Conservation (phyloP, 208 protist genomes). For the Leptomonas pyrrhocoris region DNA sequence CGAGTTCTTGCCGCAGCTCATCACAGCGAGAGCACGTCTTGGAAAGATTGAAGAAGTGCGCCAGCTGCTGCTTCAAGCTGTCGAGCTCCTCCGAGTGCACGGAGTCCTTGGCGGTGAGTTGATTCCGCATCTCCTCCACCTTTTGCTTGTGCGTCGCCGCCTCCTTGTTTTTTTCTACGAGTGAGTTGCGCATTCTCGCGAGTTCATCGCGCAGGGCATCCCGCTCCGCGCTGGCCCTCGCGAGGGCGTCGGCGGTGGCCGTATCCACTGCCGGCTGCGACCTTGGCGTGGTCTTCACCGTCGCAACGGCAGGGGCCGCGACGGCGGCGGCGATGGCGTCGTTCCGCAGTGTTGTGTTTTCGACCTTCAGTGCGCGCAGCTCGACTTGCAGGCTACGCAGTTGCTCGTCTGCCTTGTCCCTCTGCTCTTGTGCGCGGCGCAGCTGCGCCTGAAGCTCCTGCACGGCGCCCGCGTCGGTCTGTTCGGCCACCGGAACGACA, state of each 20-base stretch:
- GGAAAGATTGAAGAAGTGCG: slow-evolving; percentile 24
- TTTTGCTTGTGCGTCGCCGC: slow-evolving; percentile 46
- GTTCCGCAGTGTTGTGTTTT: slow-evolving; percentile 30
- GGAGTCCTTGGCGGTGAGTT: slow-evolving; percentile 25
- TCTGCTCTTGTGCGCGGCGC: slow-evolving; percentile 33
- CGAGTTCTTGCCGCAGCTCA: slow-evolving; percentile 36
- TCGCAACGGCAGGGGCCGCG: neutral
- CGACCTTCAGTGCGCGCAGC: slow-evolving; percentile 18
- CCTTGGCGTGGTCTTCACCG: neutral
- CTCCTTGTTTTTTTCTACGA: slow-evolving; percentile 62
- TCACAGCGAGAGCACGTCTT: slow-evolving; percentile 22
- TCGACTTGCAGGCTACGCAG: slow-evolving; percentile 22
- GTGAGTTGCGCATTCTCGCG: slow-evolving; percentile 34
- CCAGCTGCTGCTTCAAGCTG: slow-evolving; percentile 27
- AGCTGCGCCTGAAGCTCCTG: slow-evolving; percentile 53
- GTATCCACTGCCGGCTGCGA: slow-evolving; percentile 8
- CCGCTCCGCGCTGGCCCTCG: slow-evolving; percentile 37
- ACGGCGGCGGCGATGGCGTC: slow-evolving; percentile 6
- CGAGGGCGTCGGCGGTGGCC: slow-evolving; percentile 10
- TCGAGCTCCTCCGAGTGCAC: slow-evolving; percentile 22
- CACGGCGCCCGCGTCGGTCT: slow-evolving; percentile 26
- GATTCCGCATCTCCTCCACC: slow-evolving; percentile 25
- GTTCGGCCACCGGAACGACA: slow-evolving; percentile 41
- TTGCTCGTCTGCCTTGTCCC: slow-evolving; percentile 19
- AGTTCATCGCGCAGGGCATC: slow-evolving; percentile 49